Conservation (phyloP, 2,329 filamentous ascomycete species). For the Trichoderma cornu-damae region DNA sequence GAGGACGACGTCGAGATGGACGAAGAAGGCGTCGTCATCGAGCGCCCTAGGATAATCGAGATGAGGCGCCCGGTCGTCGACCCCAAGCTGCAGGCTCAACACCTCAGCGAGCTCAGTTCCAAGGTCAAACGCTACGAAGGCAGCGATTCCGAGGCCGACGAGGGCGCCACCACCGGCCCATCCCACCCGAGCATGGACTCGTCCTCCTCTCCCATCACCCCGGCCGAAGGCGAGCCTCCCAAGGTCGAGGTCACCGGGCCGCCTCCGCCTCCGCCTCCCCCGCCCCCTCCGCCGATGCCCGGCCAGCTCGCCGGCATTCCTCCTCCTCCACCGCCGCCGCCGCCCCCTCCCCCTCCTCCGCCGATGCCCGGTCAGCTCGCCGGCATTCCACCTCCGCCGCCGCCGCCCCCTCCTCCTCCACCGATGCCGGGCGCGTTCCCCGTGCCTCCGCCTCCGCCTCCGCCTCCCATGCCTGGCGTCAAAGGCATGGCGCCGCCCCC, state of each 20-base stretch:
- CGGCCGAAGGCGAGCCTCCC: constrained; percentile 54
- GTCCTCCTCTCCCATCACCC: constrained; percentile 61
- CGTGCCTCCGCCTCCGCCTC: constrained; percentile 40
- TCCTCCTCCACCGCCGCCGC: constrained; percentile 36
- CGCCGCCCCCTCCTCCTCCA: constrained; percentile 33
- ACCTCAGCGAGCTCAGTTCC: constrained; percentile 63
- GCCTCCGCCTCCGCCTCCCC: constrained; percentile 37
- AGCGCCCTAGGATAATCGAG: constrained; percentile 75
- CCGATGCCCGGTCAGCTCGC: constrained; percentile 33
- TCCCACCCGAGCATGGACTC: constrained; percentile 71
- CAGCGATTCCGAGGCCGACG: constrained; percentile 65
- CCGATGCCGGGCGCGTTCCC: constrained; percentile 39
- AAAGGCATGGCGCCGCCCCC: constrained; percentile 39
- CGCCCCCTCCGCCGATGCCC: constrained; percentile 33
- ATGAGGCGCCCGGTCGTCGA: constrained; percentile 65
- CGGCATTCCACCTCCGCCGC: constrained; percentile 35
- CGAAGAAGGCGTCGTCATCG: constrained; percentile 60
- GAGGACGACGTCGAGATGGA: constrained; percentile 48
- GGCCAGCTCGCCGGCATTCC: constrained; percentile 30
- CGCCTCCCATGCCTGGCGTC: constrained; percentile 44
- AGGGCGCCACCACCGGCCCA: constrained; percentile 65
- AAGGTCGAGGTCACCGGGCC: constrained; percentile 53
- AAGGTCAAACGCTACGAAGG: constrained; percentile 70
- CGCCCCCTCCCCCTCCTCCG: constrained; percentile 32
- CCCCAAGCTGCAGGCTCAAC: constrained; percentile 62